phyloP scores from a whole-genome alignment of 768 basidiomycete species.

The Macrolepiota albuminosa region DNA sequence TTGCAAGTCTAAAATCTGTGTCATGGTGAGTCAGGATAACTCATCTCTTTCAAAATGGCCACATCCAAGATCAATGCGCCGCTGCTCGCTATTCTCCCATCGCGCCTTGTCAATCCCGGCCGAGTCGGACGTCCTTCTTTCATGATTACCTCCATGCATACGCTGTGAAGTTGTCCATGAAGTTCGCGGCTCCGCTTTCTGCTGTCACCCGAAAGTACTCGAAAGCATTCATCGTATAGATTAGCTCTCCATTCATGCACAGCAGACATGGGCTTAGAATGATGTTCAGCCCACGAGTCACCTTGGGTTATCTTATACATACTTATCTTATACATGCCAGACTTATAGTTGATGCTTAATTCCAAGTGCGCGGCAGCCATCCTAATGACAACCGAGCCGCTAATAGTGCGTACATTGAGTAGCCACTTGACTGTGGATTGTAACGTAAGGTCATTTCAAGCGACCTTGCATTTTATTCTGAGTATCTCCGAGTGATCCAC shows the following conservation, averaged over 20 bases:
- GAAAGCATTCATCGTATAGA: not conserved
- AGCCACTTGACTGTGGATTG: not conserved
- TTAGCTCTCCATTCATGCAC: not conserved
- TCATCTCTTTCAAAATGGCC: not conserved
- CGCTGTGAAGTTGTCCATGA: not conserved
- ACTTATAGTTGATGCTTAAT: not conserved
- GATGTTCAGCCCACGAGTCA: not conserved
- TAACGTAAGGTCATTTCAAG: not conserved
- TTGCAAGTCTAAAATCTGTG: not conserved
- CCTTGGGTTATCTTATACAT: not conserved
- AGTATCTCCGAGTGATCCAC: not conserved
- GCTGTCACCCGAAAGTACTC: not conserved
- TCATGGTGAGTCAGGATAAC: not conserved
- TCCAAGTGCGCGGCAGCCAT: not conserved
- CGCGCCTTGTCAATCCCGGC: not conserved
- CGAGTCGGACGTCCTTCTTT: not conserved
- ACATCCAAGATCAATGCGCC: not conserved
- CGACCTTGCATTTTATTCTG: not conserved
- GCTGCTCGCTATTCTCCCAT: not conserved
- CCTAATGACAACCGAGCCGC: not conserved
- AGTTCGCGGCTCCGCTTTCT: not conserved
- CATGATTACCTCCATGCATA: not conserved
- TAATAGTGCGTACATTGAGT: not conserved
- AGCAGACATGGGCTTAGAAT: not conserved
- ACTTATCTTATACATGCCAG: not conserved